Base-by-base conservation (phyloP, 352 stramenopile genomes). In the Phytophthora syringae region DNA sequence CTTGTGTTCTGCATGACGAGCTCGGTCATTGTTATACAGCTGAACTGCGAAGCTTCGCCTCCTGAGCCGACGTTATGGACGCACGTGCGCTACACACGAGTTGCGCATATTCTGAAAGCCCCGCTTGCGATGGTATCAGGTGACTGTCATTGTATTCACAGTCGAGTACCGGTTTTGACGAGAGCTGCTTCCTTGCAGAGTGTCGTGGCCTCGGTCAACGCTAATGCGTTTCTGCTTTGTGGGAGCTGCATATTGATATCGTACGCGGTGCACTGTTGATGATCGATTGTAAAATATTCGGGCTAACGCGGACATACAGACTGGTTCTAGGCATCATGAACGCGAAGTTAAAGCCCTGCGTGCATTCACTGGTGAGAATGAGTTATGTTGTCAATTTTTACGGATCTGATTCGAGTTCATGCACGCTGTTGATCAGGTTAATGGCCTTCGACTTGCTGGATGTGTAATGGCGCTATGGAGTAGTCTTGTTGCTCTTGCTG, bases 41-140 rank as follows among this genome's bases (percentile, higher is more conserved):
- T 90, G 25, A 89, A 88, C 32, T 89, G 76, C 47, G 80, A 92
- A 49, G 60, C 70, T 5, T 88, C 83, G 1, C 24, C 52, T 12
- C 83, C 83, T 1, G 20, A 76, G 4, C 80, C 83, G 44, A 83
- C 76, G 12, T 24, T 90, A 25, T 92, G 83, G 83, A 89, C 76
- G 5, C 76, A 90, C 69, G 55, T 82, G 12, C 71, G 76, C 1
- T 90, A 89, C 49, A 72, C 62, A 9, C 55, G 64, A 25, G 40
- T 81, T 42, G 66, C 60, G 11, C 70, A 82, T n/a, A 32, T 64
- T 4, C n/a, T 80, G 10, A 82, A 78, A 27, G 65, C 67, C 5
- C 79, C 79, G 25, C 59, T 92, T 11, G 81, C 77, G 32, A 60
- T 90, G 71, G 81, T 89, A 70, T 28, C 27, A 39, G 5, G n/a